Evolutionary conservation across 2,329 filamentous ascomycete species (phyloP), one percentile per base, ranked within the genome.

Genomic region (Aspergillus floridensis): DNA sequence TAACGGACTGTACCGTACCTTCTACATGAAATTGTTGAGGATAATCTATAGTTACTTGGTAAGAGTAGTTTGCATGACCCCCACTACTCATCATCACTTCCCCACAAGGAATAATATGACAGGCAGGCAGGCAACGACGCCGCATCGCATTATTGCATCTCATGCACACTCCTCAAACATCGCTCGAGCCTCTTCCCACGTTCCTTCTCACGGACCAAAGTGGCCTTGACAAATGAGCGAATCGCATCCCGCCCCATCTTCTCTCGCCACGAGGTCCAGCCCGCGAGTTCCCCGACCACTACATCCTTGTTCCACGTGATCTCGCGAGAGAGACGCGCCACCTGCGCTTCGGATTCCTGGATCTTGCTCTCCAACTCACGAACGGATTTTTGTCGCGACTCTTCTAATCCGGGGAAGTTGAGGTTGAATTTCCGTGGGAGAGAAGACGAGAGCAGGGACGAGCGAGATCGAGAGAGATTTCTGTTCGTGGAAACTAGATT

Each of bases 281-380:
- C 92, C 0, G 95, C 95, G 58, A 99, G 76, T 77, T 99, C 95
- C 1, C 87, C 84, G 6, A 96, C 93, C 24, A 98, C 93, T 14
- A 93, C 92, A 74, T 96, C 91, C 77, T 97, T 93, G 51, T 93
- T 96, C 74, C 95, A 96, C 53, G 92, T 81, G 57, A 99, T 79
- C 75, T 99, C 95, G 54, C 86, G 86, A 0, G 89, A 88, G n/a
- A 96, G 76, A 48, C 86, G 84, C 21, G 88, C 85, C 11, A 91
- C 84, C 71, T 97, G 91, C 19, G 82, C 76, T 63, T 88, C 85
- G 22, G 85, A 86, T 63, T 88, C 87, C 14, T 85, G 83, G 41
- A 91, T 90, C 68, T 90, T 91, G 65, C 90, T 88, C 76, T 92
- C 90, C 48, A 91, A 90, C 59, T 98, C 95, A 63, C 92, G 88